Percentiles rank a stretch among this genome's conserved stretches.
These are phyloP conservation scores for Mortierella polycephala DNA, from an alignment of 371 early-diverging fungal genomes.

Conservation along the genomic window DNA sequence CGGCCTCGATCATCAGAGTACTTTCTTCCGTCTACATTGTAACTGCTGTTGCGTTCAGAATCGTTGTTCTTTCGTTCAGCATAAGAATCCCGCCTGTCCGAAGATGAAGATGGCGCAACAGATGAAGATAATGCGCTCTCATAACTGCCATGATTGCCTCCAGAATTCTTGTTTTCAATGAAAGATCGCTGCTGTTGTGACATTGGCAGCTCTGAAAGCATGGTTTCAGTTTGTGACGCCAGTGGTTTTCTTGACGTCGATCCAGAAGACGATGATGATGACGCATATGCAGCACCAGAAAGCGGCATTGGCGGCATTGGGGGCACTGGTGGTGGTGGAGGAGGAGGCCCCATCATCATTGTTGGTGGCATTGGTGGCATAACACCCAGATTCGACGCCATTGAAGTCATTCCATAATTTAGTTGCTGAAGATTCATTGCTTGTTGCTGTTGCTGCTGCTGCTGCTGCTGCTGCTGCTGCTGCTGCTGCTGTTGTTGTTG, in stretches of 20 bases:
- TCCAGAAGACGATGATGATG: not conserved
- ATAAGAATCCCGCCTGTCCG: conserved; percentile 9
- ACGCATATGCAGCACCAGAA: conserved; percentile 2
- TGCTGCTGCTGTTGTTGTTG: not conserved
- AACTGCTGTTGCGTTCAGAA: not conserved
- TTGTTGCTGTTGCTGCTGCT: not conserved
- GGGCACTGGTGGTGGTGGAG: conserved; percentile 11
- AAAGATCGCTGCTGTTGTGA: conserved; percentile 15
- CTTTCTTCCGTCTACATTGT: conserved; percentile 6
- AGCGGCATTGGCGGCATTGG: conserved; percentile 10
- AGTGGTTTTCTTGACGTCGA: not conserved
- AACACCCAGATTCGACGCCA: conserved; percentile 8
- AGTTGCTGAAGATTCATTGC: not conserved
- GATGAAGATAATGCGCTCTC: conserved; percentile 11
- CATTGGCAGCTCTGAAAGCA: conserved; percentile 7
- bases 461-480: not conserved
- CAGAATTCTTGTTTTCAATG: conserved; percentile 13
- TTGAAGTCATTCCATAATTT: not conserved
- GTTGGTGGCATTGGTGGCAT: conserved; percentile 3
- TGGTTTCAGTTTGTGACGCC: conserved; percentile 2
- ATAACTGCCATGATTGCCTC: not conserved
- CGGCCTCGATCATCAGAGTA: conserved; percentile 8
- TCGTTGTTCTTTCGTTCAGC: conserved; percentile 11
- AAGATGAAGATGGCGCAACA: conserved; percentile 1
- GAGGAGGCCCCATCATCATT: conserved; percentile 25